phyloP scores from a whole-genome alignment of 305 asterid species.

The Fraxinus velutina region DNA sequence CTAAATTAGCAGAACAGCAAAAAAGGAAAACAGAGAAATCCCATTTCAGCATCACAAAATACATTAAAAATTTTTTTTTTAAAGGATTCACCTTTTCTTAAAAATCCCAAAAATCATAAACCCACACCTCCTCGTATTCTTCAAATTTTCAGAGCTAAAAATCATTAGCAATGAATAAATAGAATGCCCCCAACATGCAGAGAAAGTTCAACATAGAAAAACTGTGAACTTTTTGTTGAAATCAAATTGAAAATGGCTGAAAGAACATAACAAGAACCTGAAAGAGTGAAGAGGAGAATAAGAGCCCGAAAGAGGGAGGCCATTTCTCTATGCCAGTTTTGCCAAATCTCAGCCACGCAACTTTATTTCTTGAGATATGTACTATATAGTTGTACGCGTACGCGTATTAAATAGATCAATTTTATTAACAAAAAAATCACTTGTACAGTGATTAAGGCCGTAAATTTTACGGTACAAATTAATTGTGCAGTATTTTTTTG shows the following conservation, averaged over 20 bases:
- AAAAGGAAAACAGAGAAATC: background rate
- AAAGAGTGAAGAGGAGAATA: slow-evolving; percentile 35
- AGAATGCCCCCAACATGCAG: background rate
- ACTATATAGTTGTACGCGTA: background rate
- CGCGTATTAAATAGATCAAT: background rate
- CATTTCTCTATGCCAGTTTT: slow-evolving; percentile 55
- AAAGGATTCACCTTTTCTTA: background rate
- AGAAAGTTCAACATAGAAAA: background rate
- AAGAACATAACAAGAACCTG: slow-evolving; percentile 44
- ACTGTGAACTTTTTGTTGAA: background rate
- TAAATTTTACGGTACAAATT: no score
- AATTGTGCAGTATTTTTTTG: background rate
- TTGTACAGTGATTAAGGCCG: no score
- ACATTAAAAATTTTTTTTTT: no score
- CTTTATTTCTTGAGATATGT: background rate
- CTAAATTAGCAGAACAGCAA: background rate
- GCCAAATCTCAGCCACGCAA: slow-evolving; percentile 39
- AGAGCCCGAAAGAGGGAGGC: slow-evolving; percentile 58
- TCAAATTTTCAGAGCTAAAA: background rate
- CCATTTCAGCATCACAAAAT: background rate
- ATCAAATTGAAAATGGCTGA: slow-evolving; percentile 8
- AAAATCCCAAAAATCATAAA: background rate
- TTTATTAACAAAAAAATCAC: no score
- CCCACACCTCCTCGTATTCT: background rate
- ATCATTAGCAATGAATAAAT: background rate